Evolutionary conservation across 495 filamentous ascomycete genomes (phyloP).

Genomic region (Xylaria telfairii): DNA sequence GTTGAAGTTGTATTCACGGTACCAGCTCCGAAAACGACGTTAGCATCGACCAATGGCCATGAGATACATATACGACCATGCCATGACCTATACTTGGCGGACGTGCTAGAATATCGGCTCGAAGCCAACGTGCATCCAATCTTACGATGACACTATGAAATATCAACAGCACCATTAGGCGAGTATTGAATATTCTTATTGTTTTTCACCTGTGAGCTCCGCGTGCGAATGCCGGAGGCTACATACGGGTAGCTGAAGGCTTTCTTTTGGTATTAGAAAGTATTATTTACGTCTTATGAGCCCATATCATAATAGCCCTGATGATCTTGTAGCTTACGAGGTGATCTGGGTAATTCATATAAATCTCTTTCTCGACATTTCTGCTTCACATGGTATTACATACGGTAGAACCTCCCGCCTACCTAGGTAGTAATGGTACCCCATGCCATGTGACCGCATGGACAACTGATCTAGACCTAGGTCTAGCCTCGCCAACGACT

Average conservation of each 20-base stretch:
- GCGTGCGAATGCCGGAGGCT: background rate
- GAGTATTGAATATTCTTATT: background rate
- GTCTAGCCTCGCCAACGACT: slow-evolving; percentile 1
- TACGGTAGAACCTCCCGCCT: background rate
- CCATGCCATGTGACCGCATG: background rate
- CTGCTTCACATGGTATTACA: background rate
- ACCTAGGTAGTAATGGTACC: background rate
- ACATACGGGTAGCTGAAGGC: background rate
- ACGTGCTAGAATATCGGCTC: background rate
- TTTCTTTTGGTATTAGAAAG: background rate
- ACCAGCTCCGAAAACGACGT: slow-evolving; percentile 4
- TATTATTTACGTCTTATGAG: background rate
- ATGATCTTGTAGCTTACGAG: background rate
- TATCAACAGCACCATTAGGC: background rate
- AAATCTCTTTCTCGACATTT: background rate
- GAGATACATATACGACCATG: background rate
- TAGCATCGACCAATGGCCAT: background rate
- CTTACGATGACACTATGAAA: background rate
- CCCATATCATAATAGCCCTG: background rate
- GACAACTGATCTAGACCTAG: slow-evolving; percentile 10
- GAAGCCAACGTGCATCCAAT: background rate
- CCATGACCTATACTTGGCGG: background rate
- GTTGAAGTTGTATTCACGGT: slow-evolving; percentile 7
- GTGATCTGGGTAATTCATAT: background rate
- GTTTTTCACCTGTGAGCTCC: background rate